Evolutionary conservation across 2,329 filamentous ascomycete genomes (phyloP).

Genomic region (Epichloe sylvatica): DNA sequence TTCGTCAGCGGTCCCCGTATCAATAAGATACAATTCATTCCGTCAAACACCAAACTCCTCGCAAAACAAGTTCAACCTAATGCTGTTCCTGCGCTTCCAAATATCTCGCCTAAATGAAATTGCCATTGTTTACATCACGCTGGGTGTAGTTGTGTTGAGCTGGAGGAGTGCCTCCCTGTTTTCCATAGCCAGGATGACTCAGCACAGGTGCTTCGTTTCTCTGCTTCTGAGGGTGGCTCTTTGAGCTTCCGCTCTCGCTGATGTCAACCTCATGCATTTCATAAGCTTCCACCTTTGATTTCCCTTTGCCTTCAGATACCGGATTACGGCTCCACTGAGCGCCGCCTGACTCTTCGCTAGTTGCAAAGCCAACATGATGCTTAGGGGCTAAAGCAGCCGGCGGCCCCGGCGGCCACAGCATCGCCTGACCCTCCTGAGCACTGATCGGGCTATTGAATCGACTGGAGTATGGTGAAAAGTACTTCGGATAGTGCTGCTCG

Average conservation of each 20-base stretch:
- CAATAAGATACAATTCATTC: no score
- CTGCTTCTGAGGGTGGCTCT: conserved; percentile 7
- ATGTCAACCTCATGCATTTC: conserved; percentile 30
- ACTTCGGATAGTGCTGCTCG: conserved; percentile 28
- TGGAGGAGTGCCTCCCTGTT: conserved; percentile 16
- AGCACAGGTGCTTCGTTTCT: conserved; percentile 26
- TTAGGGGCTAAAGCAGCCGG: conserved; percentile 6
- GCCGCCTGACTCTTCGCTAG: not conserved
- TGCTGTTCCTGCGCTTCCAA: no score
- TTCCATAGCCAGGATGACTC: conserved; percentile 33
- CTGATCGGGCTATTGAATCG: conserved; percentile 45
- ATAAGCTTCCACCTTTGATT: conserved; percentile 28
- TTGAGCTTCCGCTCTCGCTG: conserved; percentile 12
- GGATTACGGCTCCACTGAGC: not conserved
- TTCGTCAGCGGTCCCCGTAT: no score
- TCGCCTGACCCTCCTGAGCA: conserved; percentile 22
- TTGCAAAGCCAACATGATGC: conserved; percentile 10
- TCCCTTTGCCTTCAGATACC: conserved; percentile 25
- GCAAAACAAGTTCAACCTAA: no score
- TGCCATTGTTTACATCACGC: conserved; percentile 1
- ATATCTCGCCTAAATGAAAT: not conserved
- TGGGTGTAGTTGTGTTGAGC: conserved; percentile 8
- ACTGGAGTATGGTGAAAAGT: conserved; percentile 47
- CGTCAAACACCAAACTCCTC: not conserved
- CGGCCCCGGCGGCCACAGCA: conserved; percentile 28